Percentiles rank a stretch among this genome's conserved stretches.
Conservation (phyloP, 257 asterid genomes). For the Solanum tarijense region DNA sequence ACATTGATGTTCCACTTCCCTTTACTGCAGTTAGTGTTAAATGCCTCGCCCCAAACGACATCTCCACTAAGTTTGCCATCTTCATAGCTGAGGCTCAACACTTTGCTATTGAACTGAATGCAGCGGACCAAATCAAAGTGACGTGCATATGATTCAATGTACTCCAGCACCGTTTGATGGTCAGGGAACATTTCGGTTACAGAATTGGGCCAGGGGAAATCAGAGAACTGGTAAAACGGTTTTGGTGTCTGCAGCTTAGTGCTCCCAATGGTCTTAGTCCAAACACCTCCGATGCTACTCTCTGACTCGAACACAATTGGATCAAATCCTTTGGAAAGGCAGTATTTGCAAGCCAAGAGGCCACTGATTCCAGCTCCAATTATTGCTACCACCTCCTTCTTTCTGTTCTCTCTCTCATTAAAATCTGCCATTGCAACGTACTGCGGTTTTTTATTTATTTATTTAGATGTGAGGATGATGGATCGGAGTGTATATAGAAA, state of each 20-base stretch:
- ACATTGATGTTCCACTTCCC: slow-evolving; percentile 28
- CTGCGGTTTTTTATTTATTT: no score
- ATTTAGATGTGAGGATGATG: no score
- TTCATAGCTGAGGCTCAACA: slow-evolving; percentile 19
- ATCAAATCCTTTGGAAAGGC: slow-evolving; percentile 28
- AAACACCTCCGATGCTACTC: slow-evolving; percentile 28
- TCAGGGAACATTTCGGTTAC: slow-evolving; percentile 19
- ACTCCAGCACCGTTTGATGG: slow-evolving; percentile 15
- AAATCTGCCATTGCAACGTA: not conserved
- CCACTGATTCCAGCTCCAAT: slow-evolving; percentile 50
- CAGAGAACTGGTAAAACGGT: slow-evolving; percentile 33
- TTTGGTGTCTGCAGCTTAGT: slow-evolving; percentile 1
- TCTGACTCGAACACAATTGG: slow-evolving; percentile 36
- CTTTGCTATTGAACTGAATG: slow-evolving; percentile 26
- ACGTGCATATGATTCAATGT: slow-evolving; percentile 26
- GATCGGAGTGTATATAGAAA: not conserved
- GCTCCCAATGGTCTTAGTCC: not conserved
- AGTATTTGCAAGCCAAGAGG: slow-evolving; percentile 42
- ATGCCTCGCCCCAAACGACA: not conserved
- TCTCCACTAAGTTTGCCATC: not conserved
- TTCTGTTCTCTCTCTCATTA: not conserved
- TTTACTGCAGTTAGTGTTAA: not conserved
- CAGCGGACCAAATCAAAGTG: slow-evolving; percentile 19
- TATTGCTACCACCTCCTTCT: slow-evolving; percentile 18
- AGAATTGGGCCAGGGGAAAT: slow-evolving; percentile 43